phyloP scores from a whole-genome alignment of 306 rosid genomes.

The Pterocarpus santalinus region DNA sequence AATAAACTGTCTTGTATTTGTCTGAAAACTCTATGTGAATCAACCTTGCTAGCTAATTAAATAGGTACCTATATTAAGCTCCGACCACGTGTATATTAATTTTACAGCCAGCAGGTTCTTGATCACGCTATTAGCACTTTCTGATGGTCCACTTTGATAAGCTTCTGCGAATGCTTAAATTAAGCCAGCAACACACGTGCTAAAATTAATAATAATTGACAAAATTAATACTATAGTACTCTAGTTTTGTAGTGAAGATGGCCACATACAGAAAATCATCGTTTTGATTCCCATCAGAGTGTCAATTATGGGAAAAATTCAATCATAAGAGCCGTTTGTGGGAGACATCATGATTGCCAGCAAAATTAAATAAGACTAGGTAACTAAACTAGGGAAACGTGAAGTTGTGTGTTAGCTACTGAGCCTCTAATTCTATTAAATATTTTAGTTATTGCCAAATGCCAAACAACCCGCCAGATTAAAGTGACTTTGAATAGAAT shows the following conservation, averaged over 20 bases:
- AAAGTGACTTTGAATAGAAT: not conserved
- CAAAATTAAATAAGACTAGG: not conserved
- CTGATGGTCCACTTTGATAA: too few species aligned
- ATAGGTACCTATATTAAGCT: too few species aligned
- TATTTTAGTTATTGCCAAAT: not conserved
- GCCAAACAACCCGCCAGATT: not conserved
- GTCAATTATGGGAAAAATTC: not conserved
- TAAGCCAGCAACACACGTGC: too few species aligned
- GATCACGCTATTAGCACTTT: too few species aligned
- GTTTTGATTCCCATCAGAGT: not conserved
- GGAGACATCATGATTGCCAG: not conserved
- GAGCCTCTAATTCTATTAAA: not conserved
- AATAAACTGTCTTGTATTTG: conserved; percentile 14
- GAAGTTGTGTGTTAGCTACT: not conserved
- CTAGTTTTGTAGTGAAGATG: too few species aligned
- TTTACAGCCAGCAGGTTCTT: too few species aligned
- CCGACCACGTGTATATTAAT: not conserved
- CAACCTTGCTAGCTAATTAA: not conserved
- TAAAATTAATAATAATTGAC: too few species aligned
- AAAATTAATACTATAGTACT: too few species aligned
- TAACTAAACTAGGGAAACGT: not conserved
- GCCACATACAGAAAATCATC: not conserved
- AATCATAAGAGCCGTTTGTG: conserved; percentile 6
- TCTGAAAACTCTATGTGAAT: not conserved
- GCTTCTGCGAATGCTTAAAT: too few species aligned